Base-by-base conservation (phyloP, 208 protist genomes). In the Herpetomonas muscarum region DNA sequence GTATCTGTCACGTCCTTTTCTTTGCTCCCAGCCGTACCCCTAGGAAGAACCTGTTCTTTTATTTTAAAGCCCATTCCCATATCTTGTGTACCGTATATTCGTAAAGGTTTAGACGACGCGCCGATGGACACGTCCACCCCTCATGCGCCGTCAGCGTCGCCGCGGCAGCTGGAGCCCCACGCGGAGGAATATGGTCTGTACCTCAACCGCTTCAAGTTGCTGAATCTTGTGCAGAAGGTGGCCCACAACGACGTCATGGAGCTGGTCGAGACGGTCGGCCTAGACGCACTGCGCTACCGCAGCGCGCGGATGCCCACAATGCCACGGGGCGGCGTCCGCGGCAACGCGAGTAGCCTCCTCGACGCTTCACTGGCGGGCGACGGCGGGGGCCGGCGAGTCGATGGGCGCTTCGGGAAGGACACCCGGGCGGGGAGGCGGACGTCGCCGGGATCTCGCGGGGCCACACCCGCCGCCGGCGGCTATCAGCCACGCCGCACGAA, bases 131-230 rank as follows among this genome's bases (percentile, higher is more conserved):
- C n/a, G n/a, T n/a, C n/a, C n/a, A n/a, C n/a, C n/a, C n/a, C n/a
- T n/a, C n/a, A n/a, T n/a, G n/a, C n/a, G n/a, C n/a, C n/a, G 28
- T 17, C 26, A 28, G 25, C 59, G 31, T 65, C 69, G 6, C 61
- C 49, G 32, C 47, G 25, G 13, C 1, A 36, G 29, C 29, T 70
- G 5, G 56, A 73, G 36, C 55, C 64, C 0, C 74, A 53, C 31
- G 64, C 56, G 4, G 56, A 63, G 10, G 86, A 93, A 52, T 85
- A 83, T 66, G 76, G 76, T 1, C 57, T 95, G 21, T 61, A 92
- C 9, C 64, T 88, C 34, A 79, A 92, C 52, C 80, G 89, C 41
- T 95, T 95, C 55, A 95, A 93, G 61, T 60, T 93, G 53, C 65
- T 95, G 15, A 81, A 81, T 24, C 63, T 95, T 28, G 89, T 93